A percentile compares a stretch with the other conserved stretches of the same genome.
Evolutionary conservation across 129 eudicot species (phyloP).

Genomic region (Erigeron canadensis): DNA sequence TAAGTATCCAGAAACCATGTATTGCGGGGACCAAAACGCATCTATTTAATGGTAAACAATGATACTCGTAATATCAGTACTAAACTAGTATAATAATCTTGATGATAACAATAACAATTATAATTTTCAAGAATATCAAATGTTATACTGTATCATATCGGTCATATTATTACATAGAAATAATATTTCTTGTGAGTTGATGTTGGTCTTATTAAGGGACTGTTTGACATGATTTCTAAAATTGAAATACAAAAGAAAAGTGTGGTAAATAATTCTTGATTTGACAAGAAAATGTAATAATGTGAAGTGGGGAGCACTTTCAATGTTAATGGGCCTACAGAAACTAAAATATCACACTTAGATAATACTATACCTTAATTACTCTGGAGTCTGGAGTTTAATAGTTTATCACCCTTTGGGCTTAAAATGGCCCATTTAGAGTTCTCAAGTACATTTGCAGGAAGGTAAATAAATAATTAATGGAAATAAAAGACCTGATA

Average conservation of each 20-base stretch:
- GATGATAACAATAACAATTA: too few species aligned
- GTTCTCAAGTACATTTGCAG: background rate
- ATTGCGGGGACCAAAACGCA: too few species aligned
- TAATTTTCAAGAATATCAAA: background rate
- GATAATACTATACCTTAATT: background rate
- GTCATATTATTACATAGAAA: background rate
- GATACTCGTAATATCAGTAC: too few species aligned
- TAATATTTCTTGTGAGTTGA: conserved; percentile 6
- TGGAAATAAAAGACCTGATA: background rate
- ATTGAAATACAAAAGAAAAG: conserved; percentile 16
- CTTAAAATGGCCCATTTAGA: conserved; percentile 14
- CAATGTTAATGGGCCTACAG: conserved; percentile 29
- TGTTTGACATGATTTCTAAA: conserved; percentile 16
- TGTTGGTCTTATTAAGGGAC: conserved; percentile 26
- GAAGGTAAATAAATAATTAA: background rate
- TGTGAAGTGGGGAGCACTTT: conserved; percentile 18
- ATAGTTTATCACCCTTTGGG: conserved; percentile 9
- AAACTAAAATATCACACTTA: conserved; percentile 1
- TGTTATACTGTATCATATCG: background rate
- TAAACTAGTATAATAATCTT: too few species aligned
- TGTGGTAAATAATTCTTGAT: conserved; percentile 17
- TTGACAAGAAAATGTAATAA: conserved; percentile 11
- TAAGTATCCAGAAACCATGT: too few species aligned
- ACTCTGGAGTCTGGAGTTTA: too few species aligned
- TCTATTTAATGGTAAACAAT: too few species aligned